These are phyloP conservation scores for Phaeodactylum tricornutum DNA, from an alignment of 108 stramenopile genomes.

Conservation along the genomic window DNA sequence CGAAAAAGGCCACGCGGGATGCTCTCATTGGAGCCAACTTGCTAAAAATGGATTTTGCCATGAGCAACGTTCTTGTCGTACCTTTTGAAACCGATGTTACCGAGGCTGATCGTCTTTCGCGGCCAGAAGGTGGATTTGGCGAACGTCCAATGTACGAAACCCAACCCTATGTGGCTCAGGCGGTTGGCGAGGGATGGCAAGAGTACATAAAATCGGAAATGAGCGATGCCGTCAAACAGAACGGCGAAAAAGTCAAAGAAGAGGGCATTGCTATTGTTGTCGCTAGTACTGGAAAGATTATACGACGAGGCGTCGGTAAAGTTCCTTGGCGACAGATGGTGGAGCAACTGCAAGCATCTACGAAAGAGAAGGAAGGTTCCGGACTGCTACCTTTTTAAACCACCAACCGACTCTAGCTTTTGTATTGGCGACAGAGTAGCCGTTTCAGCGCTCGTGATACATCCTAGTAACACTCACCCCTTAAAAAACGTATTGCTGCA, in stretches of 20 bases:
- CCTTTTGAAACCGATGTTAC: constrained; percentile 60
- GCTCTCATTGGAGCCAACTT: constrained; percentile 71
- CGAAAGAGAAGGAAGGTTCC: constrained; percentile 19
- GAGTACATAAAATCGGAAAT: constrained; percentile 59
- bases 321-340: constrained; percentile 81
- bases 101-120: constrained; percentile 18
- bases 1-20: constrained; percentile 57
- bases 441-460: neutral
- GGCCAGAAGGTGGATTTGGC: constrained; percentile 59
- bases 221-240: constrained; percentile 55
- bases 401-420: neutral
- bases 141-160: constrained; percentile 62
- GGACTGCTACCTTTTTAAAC: constrained; percentile 1
- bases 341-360: constrained; percentile 59
- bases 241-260: constrained; percentile 42
- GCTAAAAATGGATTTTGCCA: constrained; percentile 71
- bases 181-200: constrained; percentile 64
- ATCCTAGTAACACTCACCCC: neutral
- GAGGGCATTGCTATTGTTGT: constrained; percentile 75
- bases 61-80: constrained; percentile 67
- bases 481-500: neutral
- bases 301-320: constrained; percentile 67
- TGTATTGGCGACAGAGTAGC: too few relatives aligned
- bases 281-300: constrained; percentile 59
- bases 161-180: constrained; percentile 64